Evolutionary conservation across 164 flowering plant genomes (phyloP), one percentile per base, ranked within the genome.

Genomic region (Kingdonia uniflora): DNA sequence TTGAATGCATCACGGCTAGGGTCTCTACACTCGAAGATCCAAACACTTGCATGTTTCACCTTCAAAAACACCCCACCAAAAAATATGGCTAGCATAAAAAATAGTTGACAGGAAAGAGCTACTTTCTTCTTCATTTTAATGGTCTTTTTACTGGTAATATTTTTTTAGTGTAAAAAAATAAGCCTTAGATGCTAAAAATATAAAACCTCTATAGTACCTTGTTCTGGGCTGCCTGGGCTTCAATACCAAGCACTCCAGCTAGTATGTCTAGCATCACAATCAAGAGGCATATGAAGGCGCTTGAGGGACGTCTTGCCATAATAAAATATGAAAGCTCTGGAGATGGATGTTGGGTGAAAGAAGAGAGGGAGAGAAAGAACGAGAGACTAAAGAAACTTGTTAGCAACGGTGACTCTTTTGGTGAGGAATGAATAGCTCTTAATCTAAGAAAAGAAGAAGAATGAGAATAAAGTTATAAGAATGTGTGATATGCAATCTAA

Each of bases 181-280:
- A 11, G 5, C 5, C 3, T 42, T 42, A 42, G 5, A 44, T 15
- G 11, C 20, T 7, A 20, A 19, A 21, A 47, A 22, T 16, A 20
- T 15, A 47, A 20, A 14, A 16, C 5, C 2, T 19, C 13, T 43
- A 43, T 14, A 14, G 8, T 59, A 83, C 97, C 90, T 85, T 85
- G 78, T 85, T 79, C 57, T 91, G 81, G 55, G 86, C 83, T 16
- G 69, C 55, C 61, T 87, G 92, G 6, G 96, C 98, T 66, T 91
- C 66, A 43, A 91, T 85, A 35, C 95, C 95, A 15, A 91, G 87
- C 43, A 91, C 65, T 1, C 98, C 98, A 0, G 98, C 96, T 2
- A 60, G 40, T 19, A 87, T 56, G 47, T 87, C 98, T 66, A 87
- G 15, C 39, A 59, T 59, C 43, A 85, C 63, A 64, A 91, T 68